Evolutionary conservation across 2,329 filamentous ascomycete species (phyloP), one percentile per base, ranked within the genome.

Genomic region (Trichophyton mentagrophytes): DNA sequence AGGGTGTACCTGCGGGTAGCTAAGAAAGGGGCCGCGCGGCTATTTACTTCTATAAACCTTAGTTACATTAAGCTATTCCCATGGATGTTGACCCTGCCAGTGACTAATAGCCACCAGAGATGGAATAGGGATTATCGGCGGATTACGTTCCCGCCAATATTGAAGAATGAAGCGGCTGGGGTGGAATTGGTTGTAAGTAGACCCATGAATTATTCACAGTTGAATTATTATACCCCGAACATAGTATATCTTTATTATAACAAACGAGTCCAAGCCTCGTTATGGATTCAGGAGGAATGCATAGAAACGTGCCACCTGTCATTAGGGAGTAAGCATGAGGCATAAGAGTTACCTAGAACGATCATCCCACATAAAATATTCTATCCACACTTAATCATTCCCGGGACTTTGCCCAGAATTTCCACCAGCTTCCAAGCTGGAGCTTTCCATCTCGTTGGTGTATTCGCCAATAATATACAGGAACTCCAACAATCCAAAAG

Each of bases 381-480:
- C n/a, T 55, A n/a, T 36, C n/a, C 27, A 25, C 15, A 17, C 51
- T 7, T 9, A 55, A 55, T 55, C 51, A 55, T 55, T 33, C 13
- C 27, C 13, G 25, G 22, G 51, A 55, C 17, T 55, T 55, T n/a
- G 15, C 73, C 77, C 77, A 79, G 63, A 78, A 78, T 61, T 71
- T 77, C 76, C 73, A 77, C 15, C 64, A 58, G 57, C 61, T 63
- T 15, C 69, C 66, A 42, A 73, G 62, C 7, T 68, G 65, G 36
- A 68, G 69, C 11, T 67, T 69, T 15, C 74, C 74, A 67, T 87
- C 83, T 55, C 84, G 79, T 22, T 86, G 81, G 58, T 84, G 83
- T 55, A 96, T 86, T 66, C 90, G 82, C 84, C 87, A 95, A 72
- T 88, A 95, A 74, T 92, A 99, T 30, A 97, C 83, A 0, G 90